Base-by-base conservation (phyloP, 1,284 basidiomycete genomes). In the Grifola frondosa region DNA sequence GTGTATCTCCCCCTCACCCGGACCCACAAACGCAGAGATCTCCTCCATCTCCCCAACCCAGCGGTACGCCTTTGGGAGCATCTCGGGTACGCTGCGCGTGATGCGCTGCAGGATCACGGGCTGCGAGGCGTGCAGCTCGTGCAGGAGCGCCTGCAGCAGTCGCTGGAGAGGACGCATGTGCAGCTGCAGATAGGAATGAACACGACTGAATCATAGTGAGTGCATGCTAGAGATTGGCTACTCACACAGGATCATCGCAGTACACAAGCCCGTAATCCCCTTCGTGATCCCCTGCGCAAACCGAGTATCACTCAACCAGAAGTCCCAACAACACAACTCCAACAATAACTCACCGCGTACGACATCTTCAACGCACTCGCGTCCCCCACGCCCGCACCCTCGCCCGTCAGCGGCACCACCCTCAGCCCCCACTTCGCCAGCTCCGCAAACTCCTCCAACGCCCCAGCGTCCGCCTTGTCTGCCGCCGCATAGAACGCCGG, bases 331-430 rank as follows among this genome's bases (percentile, higher is more conserved):
- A 29, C 8, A n/a, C 5, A 22, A 12, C 3, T 8, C 6, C n/a
- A 6, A 9, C 23, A 28, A 32, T 4, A 21, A 61, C 73, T 60
- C 45, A 81, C 79, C 41, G 77, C 77, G 57, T 82, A 79, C 13
- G 77, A 76, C 79, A 81, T 80, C 60, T 81, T 81, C 48, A 81
- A 56, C 5, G 78, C 78, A 51, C 78, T 82, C 4, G 80, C 80
- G 50, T 75, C 77, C 5, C 81, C 77, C 15, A 80, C 62, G 1
- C 71, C 71, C 2, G 64, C 68, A 17, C 71, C 73, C 41, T 75
- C 71, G 13, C 72, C 75, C 22, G 57, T 68, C 51, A 81, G 54
- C 2, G 66, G 52, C 8, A 66, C 69, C 10, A 77, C 63, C 53
- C 71, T 75, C 28, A 80, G 50, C 6, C 79, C 78, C 47, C 67